These are phyloP conservation scores for Protomyces arabidopsidicola DNA, from an alignment of 1,139 yeast species.

Conservation along the genomic window DNA sequence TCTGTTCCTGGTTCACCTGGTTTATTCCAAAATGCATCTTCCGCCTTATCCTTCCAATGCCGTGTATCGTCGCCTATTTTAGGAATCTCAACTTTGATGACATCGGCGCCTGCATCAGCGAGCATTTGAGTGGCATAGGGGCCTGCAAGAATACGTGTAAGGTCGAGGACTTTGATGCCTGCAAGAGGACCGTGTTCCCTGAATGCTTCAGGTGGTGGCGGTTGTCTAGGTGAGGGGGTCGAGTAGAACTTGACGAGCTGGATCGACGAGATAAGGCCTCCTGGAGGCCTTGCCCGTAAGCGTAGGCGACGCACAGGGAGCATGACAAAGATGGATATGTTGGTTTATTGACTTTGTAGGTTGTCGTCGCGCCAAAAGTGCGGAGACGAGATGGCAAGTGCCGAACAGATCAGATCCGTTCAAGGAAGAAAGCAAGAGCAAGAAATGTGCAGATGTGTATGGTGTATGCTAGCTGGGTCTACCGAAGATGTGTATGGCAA, in stretches of 20 bases:
- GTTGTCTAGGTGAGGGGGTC: background rate
- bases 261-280: background rate
- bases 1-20: background rate
- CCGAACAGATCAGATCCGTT: background rate
- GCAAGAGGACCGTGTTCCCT: conserved; percentile 14
- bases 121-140: conserved; percentile 45
- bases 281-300: background rate
- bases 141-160: conserved; percentile 46
- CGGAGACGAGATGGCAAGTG: background rate
- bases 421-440: background rate
- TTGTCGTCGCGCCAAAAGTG: background rate
- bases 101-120: conserved; percentile 41
- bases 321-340: too few relatives aligned
- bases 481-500: background rate
- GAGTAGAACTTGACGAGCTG: background rate
- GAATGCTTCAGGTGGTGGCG: conserved; percentile 2
- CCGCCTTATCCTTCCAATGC: conserved; percentile 41
- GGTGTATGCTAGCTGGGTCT: background rate
- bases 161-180: conserved; percentile 43
- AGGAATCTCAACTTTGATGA: conserved; percentile 45
- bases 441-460: background rate
- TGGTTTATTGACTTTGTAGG: background rate
- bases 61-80: conserved; percentile 46
- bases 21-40: conserved; percentile 22
- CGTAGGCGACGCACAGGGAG: background rate